Evolutionary conservation across 495 filamentous ascomycete species (phyloP), one percentile per base, ranked within the genome.

Genomic region (Xylaria cubensis): DNA sequence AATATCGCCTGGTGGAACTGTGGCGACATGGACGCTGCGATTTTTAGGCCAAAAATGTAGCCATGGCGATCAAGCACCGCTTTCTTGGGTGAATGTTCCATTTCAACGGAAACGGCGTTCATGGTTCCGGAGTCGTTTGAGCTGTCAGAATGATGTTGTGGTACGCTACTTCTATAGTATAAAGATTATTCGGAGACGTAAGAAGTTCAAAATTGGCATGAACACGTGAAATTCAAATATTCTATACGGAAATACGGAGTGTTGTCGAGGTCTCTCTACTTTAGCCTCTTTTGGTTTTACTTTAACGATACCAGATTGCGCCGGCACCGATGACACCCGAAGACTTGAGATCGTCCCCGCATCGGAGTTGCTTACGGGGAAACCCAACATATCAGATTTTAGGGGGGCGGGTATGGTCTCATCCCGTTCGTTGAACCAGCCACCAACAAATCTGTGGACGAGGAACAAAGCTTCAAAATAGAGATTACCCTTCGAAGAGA

Each of bases 1-100:
- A 90, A 94, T 68, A 93, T 84, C 44, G 90, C 88, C 72, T 87
- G 81, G 78, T 93, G 92, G 13, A 94, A 85, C 21, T 90, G 85
- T 0, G 92, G 92, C 13, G 90, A 92, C 78, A 92, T 83, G n/a
- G 90, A 92, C 76, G 92, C 91, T 9, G 88, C 72, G 21, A 86
- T 80, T 42, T 84, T 83, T 63, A 84, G 79, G 65, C 88, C 88
- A 68, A 90, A 89, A 46, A 89, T 84, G 70, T 86, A 90, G 73
- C 81, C 81, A 72, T 88, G 82, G 4, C 79, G 77, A 58, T 86
- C 83, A 19, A 87, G 82, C 17, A 82, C 79, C 59, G 78, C 77
- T 55, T 75, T 72, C 29, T 74, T 55, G 29, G 74, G 63, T 9
- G 29, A 3, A 6, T 48, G 59, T 5, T 21, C 61, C 26, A 26